A percentile compares a stretch with the other conserved stretches of the same genome.
Evolutionary conservation across 495 filamentous ascomycete species (phyloP).

Genomic region (Neurospora tetraspora): DNA sequence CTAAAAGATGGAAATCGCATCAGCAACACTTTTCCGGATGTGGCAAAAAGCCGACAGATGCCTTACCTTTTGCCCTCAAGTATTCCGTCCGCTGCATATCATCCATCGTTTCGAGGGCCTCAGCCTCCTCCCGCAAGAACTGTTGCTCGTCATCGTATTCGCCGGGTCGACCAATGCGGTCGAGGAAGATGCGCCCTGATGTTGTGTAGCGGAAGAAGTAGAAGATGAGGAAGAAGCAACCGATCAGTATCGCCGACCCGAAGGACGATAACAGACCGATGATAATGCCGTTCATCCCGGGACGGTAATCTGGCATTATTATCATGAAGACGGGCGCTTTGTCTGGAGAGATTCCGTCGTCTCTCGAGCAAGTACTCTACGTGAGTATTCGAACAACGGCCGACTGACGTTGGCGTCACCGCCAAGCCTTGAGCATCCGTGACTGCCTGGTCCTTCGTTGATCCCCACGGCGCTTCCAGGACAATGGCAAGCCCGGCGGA

Average conservation of each 20-base stretch:
- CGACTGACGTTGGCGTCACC: conserved; percentile 12
- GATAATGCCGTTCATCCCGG: conserved; percentile 63
- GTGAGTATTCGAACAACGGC: conserved; percentile 3
- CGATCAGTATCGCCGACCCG: conserved; percentile 78
- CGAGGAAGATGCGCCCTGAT: conserved; percentile 82
- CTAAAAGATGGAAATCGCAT: conserved; percentile 33
- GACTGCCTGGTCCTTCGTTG: not conserved
- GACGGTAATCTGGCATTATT: conserved; percentile 19
- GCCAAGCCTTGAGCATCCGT: conserved; percentile 11
- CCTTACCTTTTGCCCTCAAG: conserved; percentile 83
- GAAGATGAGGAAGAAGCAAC: conserved; percentile 69
- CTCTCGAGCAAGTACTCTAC: not conserved
- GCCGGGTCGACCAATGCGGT: conserved; percentile 85
- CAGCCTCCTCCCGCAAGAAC: conserved; percentile 83
- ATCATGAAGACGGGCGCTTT: not conserved
- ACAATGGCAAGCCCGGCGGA: not conserved
- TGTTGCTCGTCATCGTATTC: conserved; percentile 97
- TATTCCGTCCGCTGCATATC: conserved; percentile 86
- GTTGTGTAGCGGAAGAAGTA: conserved; percentile 92
- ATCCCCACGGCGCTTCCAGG: not conserved
- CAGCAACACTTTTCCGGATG: conserved; percentile 1
- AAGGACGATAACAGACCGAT: conserved; percentile 97
- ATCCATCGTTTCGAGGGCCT: conserved; percentile 92
- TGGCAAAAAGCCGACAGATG: not conserved
- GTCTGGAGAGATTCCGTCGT: not conserved